Base-by-base conservation (phyloP, 306 rosid genomes). In the Chamaecrista fasciculata region DNA sequence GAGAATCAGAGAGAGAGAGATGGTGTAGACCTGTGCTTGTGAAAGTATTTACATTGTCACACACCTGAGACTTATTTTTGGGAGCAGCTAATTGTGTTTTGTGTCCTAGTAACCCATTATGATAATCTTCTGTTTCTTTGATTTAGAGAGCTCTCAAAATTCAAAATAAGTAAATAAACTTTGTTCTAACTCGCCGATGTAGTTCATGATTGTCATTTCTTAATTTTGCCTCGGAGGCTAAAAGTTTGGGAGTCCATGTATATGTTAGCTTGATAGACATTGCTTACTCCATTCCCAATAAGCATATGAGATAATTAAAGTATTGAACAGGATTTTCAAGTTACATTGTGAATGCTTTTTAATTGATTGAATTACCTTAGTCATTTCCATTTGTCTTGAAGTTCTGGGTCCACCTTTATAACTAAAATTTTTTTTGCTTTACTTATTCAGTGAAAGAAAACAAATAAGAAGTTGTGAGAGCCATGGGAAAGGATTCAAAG, bases 401-500 rank as follows among this genome's bases (percentile, higher is more conserved):
- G 62, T 57, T 63, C 56, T 63, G 24, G 16, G 44, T 37, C 18
- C 31, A 55, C 39, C 52, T 36, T 14, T 73, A 40, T 69, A 33
- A 68, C 57, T 42, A 7, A 16, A 39, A 19, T 15, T 12, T 36
- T 12, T 36, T 52, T 56, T 73, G 48, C 60, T 63, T 74, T 23
- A 11, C 33, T 37, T 78, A 33, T 66, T 59, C 66, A 31, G 72
- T 55, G 67, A 60, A 59, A 52, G 21, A 33, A 34, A 12, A 4
- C 20, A 33, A 36, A 11, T 11, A 58, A 21, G 19, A 65, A 70
- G 79, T 78, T 80, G 61, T 53, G 8, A 53, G 51, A 69, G 73
- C 52, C 70, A 93, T 93, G 98, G 98, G 98, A 69, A 93, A 90
- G 82, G 97, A 85, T 76, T 56, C 91, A 6, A 90, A 93, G 37